These are phyloP conservation scores for Fagus crenata DNA, from an alignment of 306 rosid species.

Conservation along the genomic window DNA sequence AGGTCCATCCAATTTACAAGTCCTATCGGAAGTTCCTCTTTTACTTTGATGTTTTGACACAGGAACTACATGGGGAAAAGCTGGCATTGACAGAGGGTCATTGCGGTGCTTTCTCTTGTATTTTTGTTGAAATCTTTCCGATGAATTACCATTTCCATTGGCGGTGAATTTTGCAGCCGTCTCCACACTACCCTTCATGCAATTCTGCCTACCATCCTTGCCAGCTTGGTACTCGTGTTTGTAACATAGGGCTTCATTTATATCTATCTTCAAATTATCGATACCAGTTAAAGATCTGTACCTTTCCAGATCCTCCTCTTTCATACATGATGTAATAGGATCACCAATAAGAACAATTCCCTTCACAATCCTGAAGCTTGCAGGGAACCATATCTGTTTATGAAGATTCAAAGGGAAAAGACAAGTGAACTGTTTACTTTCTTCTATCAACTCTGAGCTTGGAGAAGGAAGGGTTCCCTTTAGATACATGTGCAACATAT, in stretches of 20 bases:
- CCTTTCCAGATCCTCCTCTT: constrained; percentile 45
- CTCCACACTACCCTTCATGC: constrained; percentile 1
- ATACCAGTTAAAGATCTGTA: constrained; percentile 51
- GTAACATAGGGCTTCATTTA: constrained; percentile 30
- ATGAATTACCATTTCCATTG: constrained; percentile 28
- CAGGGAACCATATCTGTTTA: constrained; percentile 65
- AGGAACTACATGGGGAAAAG: constrained; percentile 17
- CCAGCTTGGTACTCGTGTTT: constrained; percentile 10
- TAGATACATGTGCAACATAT: constrained; percentile 52
- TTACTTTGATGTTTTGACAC: constrained; percentile 18
- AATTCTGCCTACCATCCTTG: constrained; percentile 19
- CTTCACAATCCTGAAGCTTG: constrained; percentile 60
- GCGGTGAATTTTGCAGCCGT: not conserved
- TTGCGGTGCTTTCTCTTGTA: constrained; percentile 36
- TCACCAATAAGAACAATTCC: constrained; percentile 55
- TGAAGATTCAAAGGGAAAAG: constrained; percentile 65
- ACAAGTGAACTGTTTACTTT: constrained; percentile 50
- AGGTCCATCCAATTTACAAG: constrained; percentile 38
- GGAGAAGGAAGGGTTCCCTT: constrained; percentile 46
- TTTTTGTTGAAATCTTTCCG: constrained; percentile 27
- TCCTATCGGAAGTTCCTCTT: constrained; percentile 34
- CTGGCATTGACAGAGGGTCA: constrained; percentile 7
- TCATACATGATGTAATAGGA: constrained; percentile 38
- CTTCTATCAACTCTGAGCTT: constrained; percentile 23
- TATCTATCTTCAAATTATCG: constrained; percentile 40